Evolutionary conservation across 805 yeast species (phyloP).

Genomic region (Vanderwaltozyma verrucispora): DNA sequence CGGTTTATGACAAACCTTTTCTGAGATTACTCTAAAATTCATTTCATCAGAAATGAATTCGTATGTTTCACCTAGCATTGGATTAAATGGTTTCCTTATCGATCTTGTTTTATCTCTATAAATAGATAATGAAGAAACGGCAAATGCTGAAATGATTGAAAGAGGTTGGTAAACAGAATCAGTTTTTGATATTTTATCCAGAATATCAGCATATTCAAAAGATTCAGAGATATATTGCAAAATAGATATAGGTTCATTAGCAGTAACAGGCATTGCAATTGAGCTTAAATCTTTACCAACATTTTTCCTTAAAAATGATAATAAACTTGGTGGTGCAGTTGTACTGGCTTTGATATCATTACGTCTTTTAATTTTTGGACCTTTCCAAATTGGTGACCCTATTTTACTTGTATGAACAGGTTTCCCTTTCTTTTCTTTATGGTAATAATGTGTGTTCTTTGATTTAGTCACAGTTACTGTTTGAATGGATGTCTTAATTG

Average conservation of each 20-base stretch:
- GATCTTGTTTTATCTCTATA: conserved; percentile 67
- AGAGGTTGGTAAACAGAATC: conserved; percentile 48
- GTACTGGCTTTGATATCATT: conserved; percentile 46
- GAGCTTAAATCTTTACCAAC: conserved; percentile 85
- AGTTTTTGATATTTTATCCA: conserved; percentile 42
- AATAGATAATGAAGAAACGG: conserved; percentile 61
- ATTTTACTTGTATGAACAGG: conserved; percentile 32
- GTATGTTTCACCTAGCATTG: conserved; percentile 85
- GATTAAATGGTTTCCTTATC: conserved; percentile 86
- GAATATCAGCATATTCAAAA: conserved; percentile 61
- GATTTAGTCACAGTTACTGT: not conserved
- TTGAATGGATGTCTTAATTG: not conserved
- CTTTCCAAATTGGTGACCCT: conserved; percentile 45
- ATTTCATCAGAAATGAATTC: conserved; percentile 80
- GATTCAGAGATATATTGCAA: conserved; percentile 72
- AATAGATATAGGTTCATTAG: conserved; percentile 84
- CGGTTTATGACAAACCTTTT: conserved; percentile 85
- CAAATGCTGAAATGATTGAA: conserved; percentile 65
- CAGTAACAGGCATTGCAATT: conserved; percentile 86
- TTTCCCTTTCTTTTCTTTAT: not conserved
- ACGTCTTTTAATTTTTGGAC: conserved; percentile 40
- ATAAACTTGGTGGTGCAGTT: conserved; percentile 69
- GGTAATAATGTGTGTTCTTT: no score
- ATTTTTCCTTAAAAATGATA: conserved; percentile 73
- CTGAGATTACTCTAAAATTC: conserved; percentile 65